Evolutionary conservation across 2,329 filamentous ascomycete genomes (phyloP), one percentile per base, ranked within the genome.

Genomic region (Ophiocordyceps camponoti-leonardi): DNA sequence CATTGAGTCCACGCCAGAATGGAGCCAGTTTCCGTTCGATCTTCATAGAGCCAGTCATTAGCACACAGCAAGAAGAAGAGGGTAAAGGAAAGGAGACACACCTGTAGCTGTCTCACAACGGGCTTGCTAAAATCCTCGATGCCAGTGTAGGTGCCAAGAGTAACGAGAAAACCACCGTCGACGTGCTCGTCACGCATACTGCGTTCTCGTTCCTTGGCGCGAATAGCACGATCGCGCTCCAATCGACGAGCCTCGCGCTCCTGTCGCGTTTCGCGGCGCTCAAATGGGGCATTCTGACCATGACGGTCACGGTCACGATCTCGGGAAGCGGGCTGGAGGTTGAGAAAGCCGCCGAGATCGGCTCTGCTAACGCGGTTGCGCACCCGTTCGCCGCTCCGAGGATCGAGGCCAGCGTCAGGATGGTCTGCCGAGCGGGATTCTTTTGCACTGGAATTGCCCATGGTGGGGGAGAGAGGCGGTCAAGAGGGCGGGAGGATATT

Each of bases 101-200:
- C 87, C 81, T 92, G 90, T 46, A 98, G 67, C 60, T 94, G 88
- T 52, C 92, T 78, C 46, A 96, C 90, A 43, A 86, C 69, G 18
- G 75, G 67, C 62, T 96, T 96, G 68, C 78, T 94, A 60, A 90
- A 98, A 63, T 98, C 92, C 63, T 98, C 92, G 1, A 79, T 69
- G 0, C 90, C 88, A 20, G 86, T 90, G 58, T 98, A 98, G 44
- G 88, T 85, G 33, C 92, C 92, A 58, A 94, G 77, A 0, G 92
- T 98, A 30, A 98, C 92, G 43, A 98, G 67, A 65, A 81, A 98
- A 20, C 92, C 92, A 19, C 92, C 92, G 62, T 98, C 92, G 3
- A 96, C 83, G 60, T 88, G 79, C 59, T 98, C 92, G 55, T 95
- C 88, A 51, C 72, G 79, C 67, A 96, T 79, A 58, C 92, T 98